Evolutionary conservation across 371 early-diverging fungal species (phyloP).

Genomic region (Umbelopsis sp.): DNA sequence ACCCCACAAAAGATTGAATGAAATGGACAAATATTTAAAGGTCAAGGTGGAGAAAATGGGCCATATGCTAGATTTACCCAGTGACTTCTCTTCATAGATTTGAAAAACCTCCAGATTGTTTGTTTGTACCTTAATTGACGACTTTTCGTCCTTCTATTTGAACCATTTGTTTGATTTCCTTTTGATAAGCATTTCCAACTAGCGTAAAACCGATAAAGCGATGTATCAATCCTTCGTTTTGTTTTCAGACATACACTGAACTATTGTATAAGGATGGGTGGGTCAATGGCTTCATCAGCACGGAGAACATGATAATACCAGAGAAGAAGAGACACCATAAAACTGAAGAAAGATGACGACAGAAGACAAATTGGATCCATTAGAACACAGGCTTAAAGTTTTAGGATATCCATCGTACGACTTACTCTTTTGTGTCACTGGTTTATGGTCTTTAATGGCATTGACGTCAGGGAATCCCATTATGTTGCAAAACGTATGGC

Average conservation of each 20-base stretch:
- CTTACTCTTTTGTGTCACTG: constrained; percentile 30
- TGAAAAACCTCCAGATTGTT: background rate
- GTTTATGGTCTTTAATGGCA: constrained; percentile 23
- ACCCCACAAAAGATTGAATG: constrained; percentile 43
- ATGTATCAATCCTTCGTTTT: too few species aligned
- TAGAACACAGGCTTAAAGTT: background rate
- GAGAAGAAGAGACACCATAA: constrained; percentile 2
- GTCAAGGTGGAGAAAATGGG: constrained; percentile 89
- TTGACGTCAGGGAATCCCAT: constrained; percentile 68
- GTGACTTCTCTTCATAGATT: constrained; percentile 19
- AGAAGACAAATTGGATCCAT: background rate
- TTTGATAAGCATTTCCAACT: background rate
- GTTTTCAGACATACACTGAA: background rate
- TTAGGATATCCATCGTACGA: background rate
- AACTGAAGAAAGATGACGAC: background rate
- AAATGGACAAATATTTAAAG: constrained; percentile 80
- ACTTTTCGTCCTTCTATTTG: background rate
- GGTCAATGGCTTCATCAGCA: constrained; percentile 7
- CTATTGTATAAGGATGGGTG: background rate
- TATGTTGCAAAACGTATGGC: constrained; percentile 69
- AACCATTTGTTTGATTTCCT: background rate
- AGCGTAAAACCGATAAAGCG: too few species aligned
- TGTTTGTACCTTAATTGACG: background rate
- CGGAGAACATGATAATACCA: background rate
- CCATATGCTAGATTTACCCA: constrained; percentile 82